phyloP scores from a whole-genome alignment of 179 eudicot genomes.

The Nepenthes alata region DNA sequence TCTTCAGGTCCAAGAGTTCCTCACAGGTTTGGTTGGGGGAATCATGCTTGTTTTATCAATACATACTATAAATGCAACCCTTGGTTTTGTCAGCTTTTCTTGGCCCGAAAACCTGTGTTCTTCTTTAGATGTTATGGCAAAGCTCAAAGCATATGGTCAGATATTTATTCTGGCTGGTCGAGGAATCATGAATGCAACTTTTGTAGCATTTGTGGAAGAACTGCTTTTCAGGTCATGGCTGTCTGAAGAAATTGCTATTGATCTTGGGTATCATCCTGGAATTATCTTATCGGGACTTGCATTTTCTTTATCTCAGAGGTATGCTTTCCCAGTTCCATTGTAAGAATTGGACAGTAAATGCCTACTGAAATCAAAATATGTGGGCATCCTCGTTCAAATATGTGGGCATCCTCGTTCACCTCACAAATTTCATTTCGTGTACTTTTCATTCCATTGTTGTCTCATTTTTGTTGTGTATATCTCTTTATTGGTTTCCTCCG shows the following conservation, averaged over 20 bases:
- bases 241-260: conserved; percentile 75
- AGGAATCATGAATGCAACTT: conserved; percentile 57
- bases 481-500: not conserved
- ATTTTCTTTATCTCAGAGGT: conserved; percentile 76
- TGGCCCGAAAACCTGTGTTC: conserved; percentile 40
- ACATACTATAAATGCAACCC: conserved; percentile 41
- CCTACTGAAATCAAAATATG: too few relatives aligned
- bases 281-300: conserved; percentile 66
- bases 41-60: conserved; percentile 49
- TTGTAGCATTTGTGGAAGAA: conserved; percentile 70
- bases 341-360: too few relatives aligned
- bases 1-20: conserved; percentile 48
- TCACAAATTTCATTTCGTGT: too few relatives aligned
- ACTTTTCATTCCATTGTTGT: too few relatives aligned
- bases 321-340: conserved; percentile 9
- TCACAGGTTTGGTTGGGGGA: conserved; percentile 70
- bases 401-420: too few relatives aligned
- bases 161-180: conserved; percentile 35
- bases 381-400: too few relatives aligned
- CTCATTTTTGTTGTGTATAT: too few relatives aligned
- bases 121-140: conserved; percentile 24
- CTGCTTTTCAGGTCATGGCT: conserved; percentile 86
- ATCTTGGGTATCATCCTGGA: conserved; percentile 71
- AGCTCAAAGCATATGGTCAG: conserved; percentile 39
- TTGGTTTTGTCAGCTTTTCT: conserved; percentile 53